A percentile compares a stretch with the other conserved stretches of the same genome.
phyloP scores from a whole-genome alignment of 176 grass and related monocot species.

The Triticum urartu region DNA sequence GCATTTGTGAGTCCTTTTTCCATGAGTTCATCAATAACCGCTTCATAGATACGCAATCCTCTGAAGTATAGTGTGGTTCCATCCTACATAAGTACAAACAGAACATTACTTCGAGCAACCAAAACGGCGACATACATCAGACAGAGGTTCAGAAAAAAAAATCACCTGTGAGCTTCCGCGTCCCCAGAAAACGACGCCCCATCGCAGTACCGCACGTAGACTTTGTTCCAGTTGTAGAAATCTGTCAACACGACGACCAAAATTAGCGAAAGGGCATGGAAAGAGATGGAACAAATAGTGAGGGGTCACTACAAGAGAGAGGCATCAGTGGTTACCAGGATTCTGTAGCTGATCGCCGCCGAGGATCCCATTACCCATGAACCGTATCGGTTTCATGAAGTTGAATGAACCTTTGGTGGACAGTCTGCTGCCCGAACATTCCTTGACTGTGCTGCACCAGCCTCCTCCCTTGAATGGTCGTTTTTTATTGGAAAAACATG shows the following conservation, averaged over 20 bases:
- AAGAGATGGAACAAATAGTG: neutral
- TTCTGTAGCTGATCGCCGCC: neutral
- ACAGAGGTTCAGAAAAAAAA: neutral
- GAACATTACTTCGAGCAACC: neutral
- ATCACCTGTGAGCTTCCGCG: neutral
- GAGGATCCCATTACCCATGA: neutral
- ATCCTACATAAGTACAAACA: neutral
- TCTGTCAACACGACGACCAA: neutral
- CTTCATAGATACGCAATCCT: conserved; percentile 66
- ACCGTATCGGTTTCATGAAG: neutral
- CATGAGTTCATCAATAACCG: conserved; percentile 58
- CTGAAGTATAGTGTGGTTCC: conserved; percentile 39
- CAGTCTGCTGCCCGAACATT: conserved; percentile 12
- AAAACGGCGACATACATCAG: neutral
- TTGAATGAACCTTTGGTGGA: neutral
- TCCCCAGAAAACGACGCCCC: neutral
- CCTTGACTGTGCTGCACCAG: conserved; percentile 41
- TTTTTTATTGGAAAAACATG: neutral
- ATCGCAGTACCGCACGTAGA: neutral
- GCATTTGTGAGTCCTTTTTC: conserved; percentile 52
- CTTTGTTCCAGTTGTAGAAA: conserved; percentile 4
- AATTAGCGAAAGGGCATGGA: neutral
- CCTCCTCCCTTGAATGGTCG: conserved; percentile 49
- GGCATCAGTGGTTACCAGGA: neutral
- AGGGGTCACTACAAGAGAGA: neutral